A percentile compares a stretch with the other conserved stretches of the same genome.
Evolutionary conservation across 768 basidiomycete species (phyloP).

Genomic region (Tulasnella sp.): DNA sequence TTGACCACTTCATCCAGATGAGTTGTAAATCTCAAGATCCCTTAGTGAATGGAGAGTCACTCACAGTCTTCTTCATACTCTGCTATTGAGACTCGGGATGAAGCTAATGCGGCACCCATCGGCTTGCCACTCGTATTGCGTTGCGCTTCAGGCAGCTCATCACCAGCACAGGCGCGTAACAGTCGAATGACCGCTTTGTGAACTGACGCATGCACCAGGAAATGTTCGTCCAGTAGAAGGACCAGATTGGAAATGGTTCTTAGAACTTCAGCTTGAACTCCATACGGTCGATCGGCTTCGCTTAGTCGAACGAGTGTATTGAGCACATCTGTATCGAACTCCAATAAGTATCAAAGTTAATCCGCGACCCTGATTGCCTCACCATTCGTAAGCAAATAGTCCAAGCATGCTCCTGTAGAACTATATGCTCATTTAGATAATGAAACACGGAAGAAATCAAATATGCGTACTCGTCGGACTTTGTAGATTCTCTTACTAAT

Average conservation of each 20-base stretch:
- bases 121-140: conserved; percentile 31
- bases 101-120: conserved; percentile 74
- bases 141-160: conserved; percentile 64
- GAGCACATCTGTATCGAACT: conserved; percentile 48
- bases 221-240: conserved; percentile 81
- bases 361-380: not conserved
- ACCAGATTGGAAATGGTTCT: conserved; percentile 83
- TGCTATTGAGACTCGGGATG: conserved; percentile 55
- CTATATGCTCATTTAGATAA: conserved; percentile 31
- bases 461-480: conserved; percentile 58
- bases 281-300: conserved; percentile 70
- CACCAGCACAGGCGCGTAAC: conserved; percentile 79
- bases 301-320: conserved; percentile 75
- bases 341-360: not conserved
- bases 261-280: conserved; percentile 84
- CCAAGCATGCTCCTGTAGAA: conserved; percentile 76
- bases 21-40: not conserved
- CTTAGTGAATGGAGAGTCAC: conserved; percentile 24
- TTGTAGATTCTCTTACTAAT: conserved; percentile 72
- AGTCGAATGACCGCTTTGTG: conserved; percentile 79
- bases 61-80: conserved; percentile 80
- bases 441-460: not conserved
- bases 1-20: conserved; percentile 55
- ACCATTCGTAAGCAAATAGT: conserved; percentile 87
- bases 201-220: conserved; percentile 81